A percentile compares a stretch with the other conserved stretches of the same genome.
Evolutionary conservation across 192 early-diverging fungal genomes (phyloP).

Genomic region (Globomyces pollinis-pini): DNA sequence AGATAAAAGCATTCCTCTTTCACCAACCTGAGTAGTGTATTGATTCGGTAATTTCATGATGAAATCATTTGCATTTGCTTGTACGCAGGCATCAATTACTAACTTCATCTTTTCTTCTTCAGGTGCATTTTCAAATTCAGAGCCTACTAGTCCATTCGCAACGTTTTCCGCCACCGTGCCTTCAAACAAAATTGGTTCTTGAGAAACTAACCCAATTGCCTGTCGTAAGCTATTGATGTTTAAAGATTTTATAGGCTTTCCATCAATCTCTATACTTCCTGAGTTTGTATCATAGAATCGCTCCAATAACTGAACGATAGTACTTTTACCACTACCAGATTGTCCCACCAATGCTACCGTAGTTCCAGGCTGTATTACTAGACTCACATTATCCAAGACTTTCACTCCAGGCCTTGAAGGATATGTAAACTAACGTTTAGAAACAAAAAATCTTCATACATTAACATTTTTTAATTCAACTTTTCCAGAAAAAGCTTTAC

Average conservation of each 20-base stretch:
- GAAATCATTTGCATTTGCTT: conserved; percentile 78
- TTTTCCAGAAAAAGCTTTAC: conserved; percentile 4
- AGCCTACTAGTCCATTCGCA: conserved; percentile 56
- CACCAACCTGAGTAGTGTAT: conserved; percentile 29
- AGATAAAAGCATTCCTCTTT: conserved; percentile 44
- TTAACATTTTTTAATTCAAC: conserved; percentile 70
- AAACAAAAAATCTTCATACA: neutral
- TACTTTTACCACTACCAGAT: conserved; percentile 80
- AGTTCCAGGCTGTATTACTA: conserved; percentile 65
- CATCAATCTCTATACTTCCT: conserved; percentile 60
- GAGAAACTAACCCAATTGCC: conserved; percentile 66
- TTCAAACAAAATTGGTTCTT: conserved; percentile 40
- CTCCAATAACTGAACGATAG: conserved; percentile 57
- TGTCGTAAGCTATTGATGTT: conserved; percentile 69
- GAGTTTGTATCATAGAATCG: conserved; percentile 33
- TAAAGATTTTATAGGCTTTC: conserved; percentile 60
- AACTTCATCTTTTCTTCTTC: conserved; percentile 23
- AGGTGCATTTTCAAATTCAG: conserved; percentile 37
- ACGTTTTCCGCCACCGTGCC: conserved; percentile 37
- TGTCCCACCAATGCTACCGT: conserved; percentile 89
- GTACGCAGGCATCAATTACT: conserved; percentile 36
- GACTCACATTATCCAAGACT: conserved; percentile 66
- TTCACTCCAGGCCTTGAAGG: conserved; percentile 77
- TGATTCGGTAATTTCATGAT: conserved; percentile 68
- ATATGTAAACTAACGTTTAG: conserved; percentile 65